A percentile compares a stretch with the other conserved stretches of the same genome.
phyloP scores from a whole-genome alignment of 495 filamentous ascomycete species.

The Lasiosphaeriaceae sp. region DNA sequence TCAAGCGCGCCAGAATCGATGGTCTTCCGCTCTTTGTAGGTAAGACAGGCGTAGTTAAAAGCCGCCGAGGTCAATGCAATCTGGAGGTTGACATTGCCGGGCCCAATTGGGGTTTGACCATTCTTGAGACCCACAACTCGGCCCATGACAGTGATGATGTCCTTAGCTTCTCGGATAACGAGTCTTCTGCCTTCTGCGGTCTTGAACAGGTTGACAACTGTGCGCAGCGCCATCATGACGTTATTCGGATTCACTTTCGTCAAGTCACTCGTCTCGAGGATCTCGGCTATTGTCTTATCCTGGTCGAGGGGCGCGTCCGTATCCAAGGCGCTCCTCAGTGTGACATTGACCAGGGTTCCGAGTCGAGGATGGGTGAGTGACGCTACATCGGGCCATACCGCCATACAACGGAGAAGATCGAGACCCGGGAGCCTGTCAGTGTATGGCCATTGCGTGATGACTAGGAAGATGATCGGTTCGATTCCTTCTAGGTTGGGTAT shows the following conservation, averaged over 20 bases:
- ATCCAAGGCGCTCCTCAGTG: constrained; percentile 42
- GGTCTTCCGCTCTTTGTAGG: constrained; percentile 25
- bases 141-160: constrained; percentile 39
- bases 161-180: constrained; percentile 55
- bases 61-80: constrained; percentile 78
- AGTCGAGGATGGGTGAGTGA: constrained; percentile 39
- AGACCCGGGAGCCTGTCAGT: constrained; percentile 75
- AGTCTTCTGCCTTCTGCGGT: constrained; percentile 65
- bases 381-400: constrained; percentile 61
- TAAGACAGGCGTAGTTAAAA: constrained; percentile 77
- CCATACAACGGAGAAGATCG: constrained; percentile 78
- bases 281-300: constrained; percentile 26
- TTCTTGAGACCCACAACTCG: constrained; percentile 46
- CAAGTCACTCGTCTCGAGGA: constrained; percentile 12
- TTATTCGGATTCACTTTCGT: constrained; percentile 55
- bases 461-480: constrained; percentile 54
- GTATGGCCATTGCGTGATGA: constrained; percentile 73
- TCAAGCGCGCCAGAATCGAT: constrained; percentile 15
- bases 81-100: constrained; percentile 73
- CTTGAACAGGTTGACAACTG: constrained; percentile 83
- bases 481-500: constrained; percentile 55
- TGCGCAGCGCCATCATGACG: constrained; percentile 79
- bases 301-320: constrained; percentile 19
- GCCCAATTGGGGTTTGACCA: constrained; percentile 41
- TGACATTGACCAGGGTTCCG: constrained; percentile 50